Evolutionary conservation across 352 stramenopile genomes (phyloP).

Genomic region (Pythium periplocum): DNA sequence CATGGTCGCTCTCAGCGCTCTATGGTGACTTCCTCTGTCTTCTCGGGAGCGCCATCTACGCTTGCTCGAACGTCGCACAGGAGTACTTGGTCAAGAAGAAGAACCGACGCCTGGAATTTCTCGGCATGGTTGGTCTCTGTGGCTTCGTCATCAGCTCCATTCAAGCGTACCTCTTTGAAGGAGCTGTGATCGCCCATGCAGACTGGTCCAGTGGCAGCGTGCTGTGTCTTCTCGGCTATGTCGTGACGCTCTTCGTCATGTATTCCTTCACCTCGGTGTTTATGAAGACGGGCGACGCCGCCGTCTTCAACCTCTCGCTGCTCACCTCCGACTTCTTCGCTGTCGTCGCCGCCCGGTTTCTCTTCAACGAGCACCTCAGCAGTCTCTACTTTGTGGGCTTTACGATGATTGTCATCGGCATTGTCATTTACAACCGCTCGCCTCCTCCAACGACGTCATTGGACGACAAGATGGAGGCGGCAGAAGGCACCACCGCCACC

Average conservation of each 20-base stretch:
- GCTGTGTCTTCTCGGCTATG: constrained; percentile 69
- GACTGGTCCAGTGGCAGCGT: constrained; percentile 51
- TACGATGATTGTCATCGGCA: constrained; percentile 61
- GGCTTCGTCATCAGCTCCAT: constrained; percentile 86
- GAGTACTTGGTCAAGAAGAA: constrained; percentile 85
- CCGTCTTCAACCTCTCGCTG: constrained; percentile 95
- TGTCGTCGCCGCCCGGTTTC: constrained; percentile 84
- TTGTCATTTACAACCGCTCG: constrained; percentile 73
- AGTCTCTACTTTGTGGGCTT: constrained; percentile 89
- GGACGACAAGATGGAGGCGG: constrained; percentile 25
- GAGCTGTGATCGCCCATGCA: constrained; percentile 27
- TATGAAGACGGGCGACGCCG: constrained; percentile 86
- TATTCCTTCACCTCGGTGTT: constrained; percentile 88
- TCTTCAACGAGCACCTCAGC: constrained; percentile 77
- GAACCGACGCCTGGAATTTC: constrained; percentile 86
- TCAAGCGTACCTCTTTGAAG: constrained; percentile 85
- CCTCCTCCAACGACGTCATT: constrained; percentile 30
- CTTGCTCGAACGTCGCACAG: constrained; percentile 90
- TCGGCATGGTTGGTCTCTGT: constrained; percentile 92
- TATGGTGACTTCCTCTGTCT: constrained; percentile 92
- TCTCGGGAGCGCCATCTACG: constrained; percentile 88
- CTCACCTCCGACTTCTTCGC: constrained; percentile 96
- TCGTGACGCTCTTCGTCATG: constrained; percentile 84
- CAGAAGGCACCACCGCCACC: constrained; percentile 21
- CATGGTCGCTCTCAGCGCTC: constrained; percentile 32